These are phyloP conservation scores for Naganishia onofrii DNA, from an alignment of 768 basidiomycete genomes.

Conservation along the genomic window DNA sequence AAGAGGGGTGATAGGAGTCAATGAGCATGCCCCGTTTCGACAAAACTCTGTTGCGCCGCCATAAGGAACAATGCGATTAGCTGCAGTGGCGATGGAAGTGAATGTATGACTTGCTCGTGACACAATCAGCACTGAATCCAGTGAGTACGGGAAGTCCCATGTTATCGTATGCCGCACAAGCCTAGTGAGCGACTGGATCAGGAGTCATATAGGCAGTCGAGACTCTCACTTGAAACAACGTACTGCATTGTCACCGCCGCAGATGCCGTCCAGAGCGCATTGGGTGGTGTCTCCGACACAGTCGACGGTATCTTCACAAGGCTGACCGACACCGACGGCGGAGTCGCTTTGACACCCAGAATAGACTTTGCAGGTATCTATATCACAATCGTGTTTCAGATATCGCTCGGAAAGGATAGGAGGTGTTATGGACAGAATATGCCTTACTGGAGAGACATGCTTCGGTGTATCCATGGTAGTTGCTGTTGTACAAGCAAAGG, in stretches of 20 bases:
- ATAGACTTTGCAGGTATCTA: background rate
- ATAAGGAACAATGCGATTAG: no score
- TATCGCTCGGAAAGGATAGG: background rate
- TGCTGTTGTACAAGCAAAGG: background rate
- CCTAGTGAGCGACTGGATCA: no score
- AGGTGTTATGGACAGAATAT: background rate
- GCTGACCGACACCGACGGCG: background rate
- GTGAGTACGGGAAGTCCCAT: background rate
- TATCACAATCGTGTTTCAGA: background rate
- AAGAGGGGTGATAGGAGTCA: background rate
- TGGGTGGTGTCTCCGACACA: background rate
- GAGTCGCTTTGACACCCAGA: background rate
- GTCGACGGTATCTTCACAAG: background rate
- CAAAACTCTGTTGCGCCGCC: background rate
- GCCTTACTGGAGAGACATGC: background rate
- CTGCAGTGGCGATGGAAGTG: no score
- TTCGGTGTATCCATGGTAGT: background rate
- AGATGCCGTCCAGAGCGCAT: background rate
- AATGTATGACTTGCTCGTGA: background rate
- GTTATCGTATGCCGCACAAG: background rate
- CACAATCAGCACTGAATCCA: background rate
- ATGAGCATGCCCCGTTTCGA: background rate
- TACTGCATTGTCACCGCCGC: background rate
- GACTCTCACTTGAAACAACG: no score
- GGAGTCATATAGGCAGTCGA: no score